Evolutionary conservation across 176 grass and related monocot species (phyloP).

Genomic region (bread wheat (Triticum aestivum)): IWGSC_CS_RefSeq_v2.1 NC_057808.1:449123553-449124052

Average conservation of each 20-base stretch:
- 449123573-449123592: too few species aligned
- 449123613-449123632: too few species aligned
- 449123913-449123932: slow-evolving; percentile 14
- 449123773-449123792: neutral
- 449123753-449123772: neutral
- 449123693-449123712: too few species aligned
- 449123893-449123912: slow-evolving; percentile 10
- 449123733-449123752: neutral
- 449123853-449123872: slow-evolving; percentile 1
- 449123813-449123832: neutral
- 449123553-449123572: too few species aligned
- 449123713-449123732: neutral
- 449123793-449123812: neutral
- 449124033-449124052: neutral
- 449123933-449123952: neutral
- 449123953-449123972: neutral
- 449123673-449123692: too few species aligned
- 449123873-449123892: slow-evolving; percentile 14
- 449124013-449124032: neutral
- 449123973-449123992: neutral
- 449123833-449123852: neutral
- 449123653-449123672: too few species aligned
- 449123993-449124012: neutral
- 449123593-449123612: too few species aligned
- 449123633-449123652: too few species aligned